Evolutionary conservation across 805 yeast species (phyloP), one percentile per base, ranked within the genome.

Genomic region (Millerago galiae): DNA sequence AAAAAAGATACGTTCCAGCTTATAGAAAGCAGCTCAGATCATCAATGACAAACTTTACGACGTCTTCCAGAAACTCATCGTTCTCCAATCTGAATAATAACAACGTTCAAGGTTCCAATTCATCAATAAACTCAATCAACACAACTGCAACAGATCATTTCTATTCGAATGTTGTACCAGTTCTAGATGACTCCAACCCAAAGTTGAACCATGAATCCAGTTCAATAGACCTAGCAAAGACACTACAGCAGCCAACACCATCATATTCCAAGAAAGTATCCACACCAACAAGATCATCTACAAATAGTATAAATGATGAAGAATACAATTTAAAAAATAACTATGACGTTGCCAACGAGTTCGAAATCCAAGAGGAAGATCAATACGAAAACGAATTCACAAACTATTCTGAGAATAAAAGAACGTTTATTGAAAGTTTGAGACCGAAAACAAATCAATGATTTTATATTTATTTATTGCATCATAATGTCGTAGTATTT

Each of bases 361-460:
- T 53, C 35, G 67, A 64, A 38, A 66, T 67, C 13, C 59, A 60
- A n/a, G 71, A 67, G 42, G 72, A 67, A 43, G 72, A 67, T 47
- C 71, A 66, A 44, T 68, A 68, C 43, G 71, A 66, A 49, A 68
- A 70, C 44, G 72, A 69, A 38, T 70, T 68, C 40, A 68, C 77
- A 1, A 71, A 70, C 47, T 71, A 72, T 47, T 54, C 64, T 7
- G 62, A 61, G 40, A 72, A 64, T 47, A 71, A 67, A 48, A 61
- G 66, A 49, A 66, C 65, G 21, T 72, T 60, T 52, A 60, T 66
- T 37, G 59, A 68, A 41, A 60, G 68, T 45, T 49, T 69, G 40
- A 66, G 68, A 53, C 72, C 72, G 35, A 61, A 63, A 39, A 37
- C 34, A 7, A 43, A 47, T 8, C 46, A 42, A 29, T 21, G 28